Evolutionary conservation across 106 monocot species (phyloP), one percentile per base, ranked within the genome.

Genomic region (Iris macrosiphon): DNA sequence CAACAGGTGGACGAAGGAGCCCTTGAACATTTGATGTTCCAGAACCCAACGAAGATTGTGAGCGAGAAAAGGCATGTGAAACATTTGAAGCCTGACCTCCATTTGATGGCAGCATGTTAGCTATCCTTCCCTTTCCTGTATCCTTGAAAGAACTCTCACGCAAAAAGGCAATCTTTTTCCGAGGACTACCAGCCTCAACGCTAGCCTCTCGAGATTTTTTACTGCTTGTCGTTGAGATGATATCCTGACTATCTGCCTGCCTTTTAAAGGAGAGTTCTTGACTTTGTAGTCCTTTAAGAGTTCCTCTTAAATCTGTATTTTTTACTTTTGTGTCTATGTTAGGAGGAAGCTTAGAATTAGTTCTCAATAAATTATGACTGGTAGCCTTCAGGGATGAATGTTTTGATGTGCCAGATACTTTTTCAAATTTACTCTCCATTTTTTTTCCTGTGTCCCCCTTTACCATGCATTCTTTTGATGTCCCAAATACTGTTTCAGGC

Each of bases 131-230:
- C 51, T 68, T 78, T 45, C 49, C 59, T 4, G 11, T 11, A 62
- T 71, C 72, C 46, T 70, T 82, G 17, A 53, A 73, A 30, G 79
- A 79, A 40, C 41, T 56, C 10, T 83, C 79, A 45, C 41, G 66
- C 22, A 49, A 59, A 6, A 73, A 49, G 0, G 25, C 6, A 9
- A 62, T 11, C 18, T 60, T 63, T 47, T 47, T 64, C 21, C 25
- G 64, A 12, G 69, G 37, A 31, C 62, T 61, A 10, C 23, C 39
- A 51, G 19, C 39, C 32, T 27, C 48, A 23, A 25, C 24, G 3
- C 29, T 49, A 19, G 30, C 6, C 37, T 25, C 28, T 42, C 49
- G 61, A 9, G 45, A 31, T 54, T 82, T 75, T 62, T 63, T 17
- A 44, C 23, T 62, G 31, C 34, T 65, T 42, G 60, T 24, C 32